phyloP scores from a whole-genome alignment of 305 asterid genomes.

The Fraxinus ornus region DNA sequence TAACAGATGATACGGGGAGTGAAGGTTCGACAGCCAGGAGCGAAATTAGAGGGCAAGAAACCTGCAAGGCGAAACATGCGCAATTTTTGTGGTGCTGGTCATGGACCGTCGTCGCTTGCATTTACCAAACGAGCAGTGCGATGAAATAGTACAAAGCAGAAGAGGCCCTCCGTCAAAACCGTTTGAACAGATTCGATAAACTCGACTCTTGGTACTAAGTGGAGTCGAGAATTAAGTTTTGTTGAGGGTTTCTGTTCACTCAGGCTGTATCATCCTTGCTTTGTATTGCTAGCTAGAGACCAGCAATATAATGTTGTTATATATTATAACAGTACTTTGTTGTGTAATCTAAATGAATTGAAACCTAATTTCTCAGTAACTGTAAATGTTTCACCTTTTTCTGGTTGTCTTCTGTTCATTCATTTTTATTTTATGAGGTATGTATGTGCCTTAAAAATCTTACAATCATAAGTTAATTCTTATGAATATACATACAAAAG shows the following conservation, averaged over 20 bases:
- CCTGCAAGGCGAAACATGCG: conserved; percentile 56
- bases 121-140: conserved; percentile 46
- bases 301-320: conserved; percentile 28
- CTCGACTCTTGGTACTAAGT: background rate
- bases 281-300: conserved; percentile 22
- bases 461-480: background rate
- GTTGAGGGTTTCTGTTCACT: conserved; percentile 14
- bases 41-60: conserved; percentile 65
- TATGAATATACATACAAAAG: background rate
- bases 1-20: conserved; percentile 95
- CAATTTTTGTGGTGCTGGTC: conserved; percentile 34
- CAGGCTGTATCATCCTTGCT: conserved; percentile 1
- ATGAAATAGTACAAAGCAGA: conserved; percentile 12
- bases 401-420: background rate
- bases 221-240: background rate
- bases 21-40: conserved; percentile 74
- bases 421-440: background rate
- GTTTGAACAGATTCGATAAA: background rate
- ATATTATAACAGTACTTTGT: conserved; percentile 8
- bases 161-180: background rate
- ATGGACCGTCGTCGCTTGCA: conserved; percentile 35
- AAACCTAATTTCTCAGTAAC: background rate
- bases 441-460: background rate
- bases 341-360: background rate
- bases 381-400: background rate